These are phyloP conservation scores for Apiosordaria backusii DNA, from an alignment of 495 filamentous ascomycete species.

Conservation along the genomic window DNA sequence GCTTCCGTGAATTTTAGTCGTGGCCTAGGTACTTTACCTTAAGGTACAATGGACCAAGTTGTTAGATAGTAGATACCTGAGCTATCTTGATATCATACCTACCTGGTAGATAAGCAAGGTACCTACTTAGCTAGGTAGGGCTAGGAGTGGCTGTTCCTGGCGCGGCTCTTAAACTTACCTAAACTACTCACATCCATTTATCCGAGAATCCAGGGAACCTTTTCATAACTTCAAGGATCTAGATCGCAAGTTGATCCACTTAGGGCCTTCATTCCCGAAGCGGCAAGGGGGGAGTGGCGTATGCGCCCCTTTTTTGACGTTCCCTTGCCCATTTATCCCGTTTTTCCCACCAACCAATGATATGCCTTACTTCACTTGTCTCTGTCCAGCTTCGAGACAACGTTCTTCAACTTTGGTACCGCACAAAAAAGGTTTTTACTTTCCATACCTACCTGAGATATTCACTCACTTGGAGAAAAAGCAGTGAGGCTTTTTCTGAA, in stretches of 20 bases:
- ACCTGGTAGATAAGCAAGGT: no score
- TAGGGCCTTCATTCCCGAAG: background rate
- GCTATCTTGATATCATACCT: no score
- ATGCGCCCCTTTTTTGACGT: background rate
- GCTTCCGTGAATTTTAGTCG: no score
- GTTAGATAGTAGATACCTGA: no score
- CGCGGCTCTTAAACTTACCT: background rate
- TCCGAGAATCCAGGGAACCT: background rate
- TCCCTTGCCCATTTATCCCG: background rate
- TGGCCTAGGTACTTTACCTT: no score
- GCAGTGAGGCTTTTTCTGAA: background rate
- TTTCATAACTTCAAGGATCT: background rate
- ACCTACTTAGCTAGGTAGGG: no score
- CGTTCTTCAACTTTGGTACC: background rate
- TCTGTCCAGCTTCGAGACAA: background rate
- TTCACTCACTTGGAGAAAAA: background rate
- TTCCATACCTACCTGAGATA: background rate
- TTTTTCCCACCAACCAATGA: background rate
- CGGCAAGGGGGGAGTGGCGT: background rate
- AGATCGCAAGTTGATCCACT: background rate
- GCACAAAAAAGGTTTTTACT: background rate
- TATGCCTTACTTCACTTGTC: background rate
- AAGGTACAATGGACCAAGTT: no score
- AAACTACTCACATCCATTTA: background rate
- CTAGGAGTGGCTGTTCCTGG: no score